Evolutionary conservation across 2,329 filamentous ascomycete genomes (phyloP).

Genomic region (Hirsutella rhossiliensis): DNA sequence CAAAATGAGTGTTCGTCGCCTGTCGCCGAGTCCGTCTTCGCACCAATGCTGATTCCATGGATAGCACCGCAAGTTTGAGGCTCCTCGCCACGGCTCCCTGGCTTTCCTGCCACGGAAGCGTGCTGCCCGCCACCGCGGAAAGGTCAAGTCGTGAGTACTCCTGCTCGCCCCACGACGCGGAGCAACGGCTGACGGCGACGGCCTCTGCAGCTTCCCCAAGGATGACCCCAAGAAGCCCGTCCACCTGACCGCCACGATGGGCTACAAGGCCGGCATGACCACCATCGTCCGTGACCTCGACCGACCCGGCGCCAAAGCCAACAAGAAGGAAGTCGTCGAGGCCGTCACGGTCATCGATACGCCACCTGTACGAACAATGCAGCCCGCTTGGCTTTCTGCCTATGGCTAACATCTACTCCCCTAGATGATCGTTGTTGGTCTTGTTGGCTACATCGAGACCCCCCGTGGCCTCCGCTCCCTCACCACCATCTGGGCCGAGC

Average conservation of each 20-base stretch:
- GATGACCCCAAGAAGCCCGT: slow-evolving; percentile 99
- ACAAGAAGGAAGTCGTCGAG: slow-evolving; percentile 98
- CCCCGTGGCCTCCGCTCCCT: slow-evolving; percentile 98
- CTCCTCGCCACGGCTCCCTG: slow-evolving; percentile 90
- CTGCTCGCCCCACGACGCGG: neutral
- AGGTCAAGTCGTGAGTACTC: slow-evolving; percentile 85
- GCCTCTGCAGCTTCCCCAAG: slow-evolving; percentile 77
- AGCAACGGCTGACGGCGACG: slow-evolving; percentile 2
- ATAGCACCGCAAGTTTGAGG: slow-evolving; percentile 54
- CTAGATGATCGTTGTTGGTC: slow-evolving; percentile 98
- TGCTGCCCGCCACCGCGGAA: slow-evolving; percentile 85
- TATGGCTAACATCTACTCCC: slow-evolving; percentile 56
- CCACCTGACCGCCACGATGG: slow-evolving; percentile 95
- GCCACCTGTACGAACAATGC: slow-evolving; percentile 85
- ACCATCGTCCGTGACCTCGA: slow-evolving; percentile 99
- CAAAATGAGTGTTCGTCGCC: slow-evolving; percentile 29
- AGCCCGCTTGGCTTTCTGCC: slow-evolving; percentile 67
- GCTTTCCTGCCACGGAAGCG: slow-evolving; percentile 84
- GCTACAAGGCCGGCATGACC: slow-evolving; percentile 99
- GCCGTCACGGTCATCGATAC: slow-evolving; percentile 82
- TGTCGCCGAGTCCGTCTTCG: neutral
- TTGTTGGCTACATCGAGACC: slow-evolving; percentile 99
- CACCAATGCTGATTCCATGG: slow-evolving; percentile 7
- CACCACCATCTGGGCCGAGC: slow-evolving; percentile 99
- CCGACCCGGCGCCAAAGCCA: slow-evolving; percentile 96